phyloP scores from a whole-genome alignment of 176 grass and related monocot genomes.

The Ampelocalamus luodianensis region DNA sequence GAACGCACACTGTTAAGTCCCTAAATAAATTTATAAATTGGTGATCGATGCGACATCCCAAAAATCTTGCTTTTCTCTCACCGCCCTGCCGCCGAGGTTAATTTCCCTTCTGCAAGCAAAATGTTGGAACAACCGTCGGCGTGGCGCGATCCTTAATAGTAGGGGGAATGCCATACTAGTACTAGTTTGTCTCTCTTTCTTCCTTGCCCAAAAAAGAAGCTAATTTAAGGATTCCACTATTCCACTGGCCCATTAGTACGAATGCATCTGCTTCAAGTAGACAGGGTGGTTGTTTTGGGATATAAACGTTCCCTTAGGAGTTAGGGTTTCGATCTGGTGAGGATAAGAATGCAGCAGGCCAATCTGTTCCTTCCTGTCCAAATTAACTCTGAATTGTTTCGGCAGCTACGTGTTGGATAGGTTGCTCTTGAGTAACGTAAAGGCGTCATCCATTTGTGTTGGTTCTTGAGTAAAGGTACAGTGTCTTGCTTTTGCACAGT shows the following conservation, averaged over 20 bases:
- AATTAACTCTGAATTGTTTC: slow-evolving; percentile 5
- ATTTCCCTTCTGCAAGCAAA: background rate
- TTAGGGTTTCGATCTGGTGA: background rate
- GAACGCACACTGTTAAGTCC: background rate
- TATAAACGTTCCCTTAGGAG: background rate
- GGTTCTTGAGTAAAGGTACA: slow-evolving; percentile 11
- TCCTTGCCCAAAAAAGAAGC: background rate
- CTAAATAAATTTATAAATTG: background rate
- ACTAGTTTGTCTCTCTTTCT: background rate
- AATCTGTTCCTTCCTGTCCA: background rate
- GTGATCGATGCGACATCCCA: background rate
- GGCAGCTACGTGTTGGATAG: background rate
- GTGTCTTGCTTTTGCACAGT: slow-evolving; percentile 27
- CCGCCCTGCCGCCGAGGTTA: background rate
- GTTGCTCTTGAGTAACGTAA: background rate
- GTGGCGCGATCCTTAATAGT: background rate
- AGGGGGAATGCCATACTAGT: background rate
- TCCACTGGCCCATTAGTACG: background rate
- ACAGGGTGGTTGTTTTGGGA: background rate
- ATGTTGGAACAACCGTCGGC: no score
- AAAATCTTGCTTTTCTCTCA: background rate
- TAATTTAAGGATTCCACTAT: background rate
- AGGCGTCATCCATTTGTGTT: background rate
- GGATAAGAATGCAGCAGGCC: background rate
- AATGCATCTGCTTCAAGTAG: slow-evolving; percentile 17